Evolutionary conservation across 2,329 filamentous ascomycete genomes (phyloP).

Genomic region (Penicillium sp.): DNA sequence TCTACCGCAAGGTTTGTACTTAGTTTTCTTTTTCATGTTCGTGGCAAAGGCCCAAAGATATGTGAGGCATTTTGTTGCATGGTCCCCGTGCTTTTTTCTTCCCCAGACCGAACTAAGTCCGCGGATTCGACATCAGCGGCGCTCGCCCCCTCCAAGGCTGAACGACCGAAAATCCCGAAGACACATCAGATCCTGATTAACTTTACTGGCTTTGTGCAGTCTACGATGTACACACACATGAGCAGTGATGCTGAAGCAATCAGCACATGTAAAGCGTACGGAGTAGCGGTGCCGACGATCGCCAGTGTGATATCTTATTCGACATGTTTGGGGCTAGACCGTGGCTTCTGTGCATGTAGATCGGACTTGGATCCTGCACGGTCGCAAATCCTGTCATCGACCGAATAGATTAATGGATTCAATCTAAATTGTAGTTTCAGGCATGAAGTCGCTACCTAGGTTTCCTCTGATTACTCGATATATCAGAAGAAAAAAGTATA

Average conservation of each 20-base stretch:
- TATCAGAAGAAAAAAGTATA: background rate
- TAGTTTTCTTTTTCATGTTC: background rate
- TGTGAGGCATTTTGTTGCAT: constrained; percentile 21
- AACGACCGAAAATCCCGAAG: constrained; percentile 9
- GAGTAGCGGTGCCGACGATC: background rate
- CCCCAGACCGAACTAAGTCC: constrained; percentile 9
- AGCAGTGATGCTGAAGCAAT: background rate
- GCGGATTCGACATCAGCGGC: constrained; percentile 23
- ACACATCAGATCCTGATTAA: background rate
- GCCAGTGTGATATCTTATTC: background rate
- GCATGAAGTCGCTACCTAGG: background rate
- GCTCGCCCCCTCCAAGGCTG: constrained; percentile 4
- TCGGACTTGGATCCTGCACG: background rate
- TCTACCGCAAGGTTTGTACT: background rate
- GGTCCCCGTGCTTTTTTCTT: constrained; percentile 6
- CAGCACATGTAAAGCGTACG: background rate
- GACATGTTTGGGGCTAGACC: background rate
- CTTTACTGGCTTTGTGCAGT: background rate
- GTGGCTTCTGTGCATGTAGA: constrained; percentile 1
- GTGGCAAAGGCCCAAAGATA: background rate
- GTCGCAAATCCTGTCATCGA: background rate
- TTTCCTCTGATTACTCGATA: background rate
- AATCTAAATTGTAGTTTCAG: background rate
- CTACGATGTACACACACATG: background rate
- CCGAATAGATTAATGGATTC: background rate